Conservation (phyloP, 164 flowering plant species). For the Nymphaea thermarum region DNA sequence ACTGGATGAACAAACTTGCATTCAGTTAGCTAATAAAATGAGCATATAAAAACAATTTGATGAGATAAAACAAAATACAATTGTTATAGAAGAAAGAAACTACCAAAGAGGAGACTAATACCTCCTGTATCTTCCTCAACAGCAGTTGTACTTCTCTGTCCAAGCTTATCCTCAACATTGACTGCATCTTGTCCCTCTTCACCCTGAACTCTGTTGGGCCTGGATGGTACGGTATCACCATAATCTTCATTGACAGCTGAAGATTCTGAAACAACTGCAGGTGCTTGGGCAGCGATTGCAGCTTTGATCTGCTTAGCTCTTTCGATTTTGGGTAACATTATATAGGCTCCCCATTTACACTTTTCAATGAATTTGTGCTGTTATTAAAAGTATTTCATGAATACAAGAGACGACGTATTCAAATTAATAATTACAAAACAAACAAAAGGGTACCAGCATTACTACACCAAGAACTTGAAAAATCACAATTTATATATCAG, state of each 20-base stretch:
- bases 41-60: too few relatives aligned
- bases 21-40: too few relatives aligned
- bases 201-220: slow-evolving; percentile 26
- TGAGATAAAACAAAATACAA: too few relatives aligned
- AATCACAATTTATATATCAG: too few relatives aligned
- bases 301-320: slow-evolving; percentile 67
- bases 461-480: background rate
- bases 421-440: too few relatives aligned
- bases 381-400: background rate
- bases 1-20: too few relatives aligned
- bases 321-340: slow-evolving; percentile 77
- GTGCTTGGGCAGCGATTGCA: slow-evolving; percentile 50
- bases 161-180: background rate
- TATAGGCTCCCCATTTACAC: slow-evolving; percentile 75
- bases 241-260: slow-evolving; percentile 45
- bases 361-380: slow-evolving; percentile 95
- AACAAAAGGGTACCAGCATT: background rate
- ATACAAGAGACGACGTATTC: background rate
- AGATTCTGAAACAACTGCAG: slow-evolving; percentile 23
- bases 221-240: slow-evolving; percentile 85
- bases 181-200: slow-evolving; percentile 13
- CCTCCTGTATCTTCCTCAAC: too few relatives aligned
- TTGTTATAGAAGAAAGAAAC: too few relatives aligned
- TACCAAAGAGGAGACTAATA: too few relatives aligned
- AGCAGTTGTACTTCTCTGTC: background rate